phyloP scores from a whole-genome alignment of 192 early-diverging fungal species.

The Rhizoclosmatium sp. region DNA sequence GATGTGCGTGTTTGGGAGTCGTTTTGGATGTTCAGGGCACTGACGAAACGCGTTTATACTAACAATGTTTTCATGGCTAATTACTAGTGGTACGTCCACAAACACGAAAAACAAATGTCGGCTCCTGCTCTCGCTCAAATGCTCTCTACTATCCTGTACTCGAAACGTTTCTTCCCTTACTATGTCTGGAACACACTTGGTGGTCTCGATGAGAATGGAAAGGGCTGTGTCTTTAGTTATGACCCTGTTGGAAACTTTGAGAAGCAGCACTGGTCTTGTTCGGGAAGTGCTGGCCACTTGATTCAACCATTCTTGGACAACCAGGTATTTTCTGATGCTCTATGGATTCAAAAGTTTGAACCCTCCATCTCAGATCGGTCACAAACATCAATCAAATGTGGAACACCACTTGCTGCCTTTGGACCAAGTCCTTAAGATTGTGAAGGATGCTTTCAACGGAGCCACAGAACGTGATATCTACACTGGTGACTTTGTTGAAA shows the following conservation, averaged over 20 bases:
- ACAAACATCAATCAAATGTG: slow-evolving; percentile 70
- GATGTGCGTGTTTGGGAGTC: slow-evolving; percentile 65
- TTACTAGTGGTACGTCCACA: slow-evolving; percentile 83
- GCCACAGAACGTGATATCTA: slow-evolving; percentile 99
- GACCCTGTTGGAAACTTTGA: slow-evolving; percentile 94
- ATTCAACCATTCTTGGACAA: slow-evolving; percentile 98
- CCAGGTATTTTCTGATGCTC: slow-evolving; percentile 62
- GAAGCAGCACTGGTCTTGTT: slow-evolving; percentile 74
- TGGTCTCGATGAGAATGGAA: slow-evolving; percentile 87
- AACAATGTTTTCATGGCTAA: neutral
- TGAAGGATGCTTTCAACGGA: slow-evolving; percentile 95
- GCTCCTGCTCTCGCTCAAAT: slow-evolving; percentile 89
- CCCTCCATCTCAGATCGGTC: slow-evolving; percentile 61
- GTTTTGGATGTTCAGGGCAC: neutral
- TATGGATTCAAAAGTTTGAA: neutral
- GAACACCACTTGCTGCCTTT: slow-evolving; percentile 51
- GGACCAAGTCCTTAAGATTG: slow-evolving; percentile 76
- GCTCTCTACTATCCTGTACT: slow-evolving; percentile 91
- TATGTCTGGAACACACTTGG: slow-evolving; percentile 90
- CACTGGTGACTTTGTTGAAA: slow-evolving; percentile 95
- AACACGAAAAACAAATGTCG: slow-evolving; percentile 90
- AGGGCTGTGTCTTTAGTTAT: slow-evolving; percentile 90
- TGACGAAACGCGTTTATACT: neutral
- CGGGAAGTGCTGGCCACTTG: slow-evolving; percentile 86
- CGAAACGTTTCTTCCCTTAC: slow-evolving; percentile 96